phyloP scores from a whole-genome alignment of 2,329 filamentous ascomycete species.

The Arthrobotrys megalospora region DNA sequence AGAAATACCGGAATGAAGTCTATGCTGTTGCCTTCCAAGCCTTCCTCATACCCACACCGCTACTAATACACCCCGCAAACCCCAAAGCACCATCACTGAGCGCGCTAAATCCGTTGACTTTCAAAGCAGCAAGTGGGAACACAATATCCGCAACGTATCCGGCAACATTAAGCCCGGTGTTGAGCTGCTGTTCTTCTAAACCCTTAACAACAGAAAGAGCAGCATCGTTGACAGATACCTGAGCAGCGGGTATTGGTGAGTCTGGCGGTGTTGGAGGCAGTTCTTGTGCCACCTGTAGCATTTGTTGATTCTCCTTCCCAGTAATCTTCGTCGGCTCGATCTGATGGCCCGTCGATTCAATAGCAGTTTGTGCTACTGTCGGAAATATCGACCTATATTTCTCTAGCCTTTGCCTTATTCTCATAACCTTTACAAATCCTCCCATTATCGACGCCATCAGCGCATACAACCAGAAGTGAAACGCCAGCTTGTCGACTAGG shows the following conservation, averaged over 20 bases:
- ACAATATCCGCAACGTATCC: constrained; percentile 40
- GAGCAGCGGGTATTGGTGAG: constrained; percentile 37
- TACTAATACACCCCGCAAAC: constrained; percentile 57
- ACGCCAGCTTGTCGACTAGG: constrained; percentile 50
- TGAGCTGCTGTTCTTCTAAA: constrained; percentile 42
- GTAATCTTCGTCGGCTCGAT: background rate
- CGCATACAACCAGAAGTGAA: constrained; percentile 58
- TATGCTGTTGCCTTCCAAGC: constrained; percentile 57
- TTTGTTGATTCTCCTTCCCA: background rate
- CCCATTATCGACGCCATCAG: constrained; percentile 53
- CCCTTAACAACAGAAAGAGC: constrained; percentile 39
- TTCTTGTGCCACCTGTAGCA: constrained; percentile 3
- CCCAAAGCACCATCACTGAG: constrained; percentile 56
- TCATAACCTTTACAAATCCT: constrained; percentile 28
- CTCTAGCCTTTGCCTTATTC: constrained; percentile 25
- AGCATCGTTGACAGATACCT: constrained; percentile 42
- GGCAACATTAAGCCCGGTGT: constrained; percentile 36
- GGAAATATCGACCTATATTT: constrained; percentile 52
- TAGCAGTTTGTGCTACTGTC: background rate
- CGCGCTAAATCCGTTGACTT: constrained; percentile 39
- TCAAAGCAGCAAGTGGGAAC: constrained; percentile 56
- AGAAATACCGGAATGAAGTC: constrained; percentile 1
- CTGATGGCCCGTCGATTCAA: constrained; percentile 7
- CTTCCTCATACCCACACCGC: constrained; percentile 53
- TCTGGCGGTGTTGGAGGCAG: constrained; percentile 53